Evolutionary conservation across 768 basidiomycete species (phyloP), one percentile per base, ranked within the genome.

Genomic region (Leccinum disarticulatum): DNA sequence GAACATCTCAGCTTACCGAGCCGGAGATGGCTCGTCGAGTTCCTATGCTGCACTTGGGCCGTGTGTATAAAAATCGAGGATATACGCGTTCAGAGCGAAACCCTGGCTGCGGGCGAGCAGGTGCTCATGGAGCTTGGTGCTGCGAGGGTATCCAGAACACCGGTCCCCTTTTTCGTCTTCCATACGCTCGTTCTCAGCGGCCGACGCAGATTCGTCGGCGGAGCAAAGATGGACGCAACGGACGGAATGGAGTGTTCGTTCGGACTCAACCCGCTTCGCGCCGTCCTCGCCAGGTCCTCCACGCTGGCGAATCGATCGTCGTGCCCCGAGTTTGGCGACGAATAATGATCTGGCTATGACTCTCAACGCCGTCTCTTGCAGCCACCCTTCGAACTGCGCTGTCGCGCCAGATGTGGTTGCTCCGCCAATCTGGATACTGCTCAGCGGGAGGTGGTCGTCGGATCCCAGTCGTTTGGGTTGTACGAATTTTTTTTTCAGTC

Each of bases 61-160:
- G 58, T 90, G 89, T 1, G 68, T 79, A 66, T 81, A 88, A 71
- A 88, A 91, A 66, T 91, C 89, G 49, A 82, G 73, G 15, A 90
- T 69, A 65, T 88, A 88, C 0, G 85, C 87, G 60, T 90, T 89
- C 49, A 88, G 76, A 9, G 72, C 73, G 48, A 72, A 71, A 6
- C 36, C 9, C 15, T 15, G 46, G 2, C 19, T 19, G n/a, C 46
- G 46, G 46, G 46, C 17, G 17, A 41, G 30, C 6, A 30, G 9
- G 27, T n/a, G 47, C 9, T 15, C 4, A 4, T 54, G 25, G 0
- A 6, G 3, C 9, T 57, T 60, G 25, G 41, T 4, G 38, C 38
- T 6, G 1, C 15, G 43, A 28, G 38, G 51, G 6, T 36, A 27
- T 4, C 48, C 43, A 1, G 58, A 55, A 25, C 10, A 17, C 25